Evolutionary conservation across 75 land plant genomes (phyloP).

Genomic region (Larix kaempferi): DNA sequence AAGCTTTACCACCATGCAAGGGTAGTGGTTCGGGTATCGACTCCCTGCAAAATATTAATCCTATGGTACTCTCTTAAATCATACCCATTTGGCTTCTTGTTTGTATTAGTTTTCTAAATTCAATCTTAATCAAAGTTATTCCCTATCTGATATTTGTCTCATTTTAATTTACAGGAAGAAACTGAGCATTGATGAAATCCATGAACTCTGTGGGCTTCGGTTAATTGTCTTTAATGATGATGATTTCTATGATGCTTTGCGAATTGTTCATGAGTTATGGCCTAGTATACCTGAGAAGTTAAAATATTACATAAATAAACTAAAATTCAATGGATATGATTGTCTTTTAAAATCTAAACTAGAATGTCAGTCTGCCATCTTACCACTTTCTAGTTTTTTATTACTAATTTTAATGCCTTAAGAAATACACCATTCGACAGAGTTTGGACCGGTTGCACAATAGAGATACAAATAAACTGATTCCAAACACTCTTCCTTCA

Average conservation of each 20-base stretch:
- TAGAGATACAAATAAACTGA: constrained; percentile 95
- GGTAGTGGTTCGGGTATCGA: constrained; percentile 99
- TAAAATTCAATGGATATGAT: constrained; percentile 88
- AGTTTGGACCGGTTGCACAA: constrained; percentile 93
- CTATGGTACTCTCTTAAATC: neutral
- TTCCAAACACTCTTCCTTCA: constrained; percentile 59
- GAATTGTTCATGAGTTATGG: constrained; percentile 76
- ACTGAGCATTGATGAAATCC: constrained; percentile 81
- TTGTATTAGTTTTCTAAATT: neutral
- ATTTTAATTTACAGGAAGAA: constrained; percentile 72
- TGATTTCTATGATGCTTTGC: constrained; percentile 74
- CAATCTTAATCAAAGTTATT: neutral
- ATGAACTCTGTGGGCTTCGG: constrained; percentile 90
- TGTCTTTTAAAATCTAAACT: neutral
- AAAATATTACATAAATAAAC: constrained; percentile 82
- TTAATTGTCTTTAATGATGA: constrained; percentile 71
- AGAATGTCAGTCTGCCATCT: neutral
- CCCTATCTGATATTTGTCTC: neutral
- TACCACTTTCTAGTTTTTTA: neutral
- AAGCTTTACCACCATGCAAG: constrained; percentile 35
- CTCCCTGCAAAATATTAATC: neutral
- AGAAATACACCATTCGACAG: constrained; percentile 92
- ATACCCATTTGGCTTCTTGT: constrained; percentile 5
- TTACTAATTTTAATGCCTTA: neutral
- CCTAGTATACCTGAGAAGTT: constrained; percentile 58